Percentiles rank a stretch among this genome's conserved stretches.
These are phyloP conservation scores for Trametes sanguinea DNA, from an alignment of 768 basidiomycete genomes.

Conservation along the genomic window DNA sequence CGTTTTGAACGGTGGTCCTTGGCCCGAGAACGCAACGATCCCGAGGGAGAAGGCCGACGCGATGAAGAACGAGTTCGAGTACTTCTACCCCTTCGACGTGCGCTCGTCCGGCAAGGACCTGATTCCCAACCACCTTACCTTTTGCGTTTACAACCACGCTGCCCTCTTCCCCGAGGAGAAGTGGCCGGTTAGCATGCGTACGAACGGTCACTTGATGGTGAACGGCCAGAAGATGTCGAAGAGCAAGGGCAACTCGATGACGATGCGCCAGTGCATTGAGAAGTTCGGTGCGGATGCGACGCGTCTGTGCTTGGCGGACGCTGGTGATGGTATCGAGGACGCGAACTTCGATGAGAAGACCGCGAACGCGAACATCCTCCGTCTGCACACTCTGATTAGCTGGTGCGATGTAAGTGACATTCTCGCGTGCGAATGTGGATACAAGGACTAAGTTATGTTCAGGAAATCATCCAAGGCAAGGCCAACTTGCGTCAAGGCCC, in stretches of 20 bases:
- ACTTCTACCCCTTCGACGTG: conserved; percentile 98
- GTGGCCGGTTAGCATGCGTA: conserved; percentile 90
- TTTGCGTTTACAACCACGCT: conserved; percentile 93
- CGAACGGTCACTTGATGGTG: conserved; percentile 94
- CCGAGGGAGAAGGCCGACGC: conserved; percentile 76
- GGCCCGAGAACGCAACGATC: conserved; percentile 67
- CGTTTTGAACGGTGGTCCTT: conserved; percentile 77
- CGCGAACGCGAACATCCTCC: conserved; percentile 94
- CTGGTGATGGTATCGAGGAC: conserved; percentile 96
- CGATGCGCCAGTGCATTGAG: conserved; percentile 80
- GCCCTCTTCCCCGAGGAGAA: conserved; percentile 88
- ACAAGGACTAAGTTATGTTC: background rate
- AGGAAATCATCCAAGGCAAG: conserved; percentile 83
- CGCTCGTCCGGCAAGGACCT: conserved; percentile 98
- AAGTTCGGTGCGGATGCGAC: conserved; percentile 99
- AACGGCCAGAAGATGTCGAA: conserved; percentile 99
- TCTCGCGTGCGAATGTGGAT: background rate
- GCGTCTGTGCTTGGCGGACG: conserved; percentile 89
- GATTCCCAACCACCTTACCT: conserved; percentile 93
- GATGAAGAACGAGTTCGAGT: conserved; percentile 88
- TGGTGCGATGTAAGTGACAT: conserved; percentile 82
- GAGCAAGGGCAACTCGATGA: conserved; percentile 94
- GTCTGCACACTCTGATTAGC: conserved; percentile 83
- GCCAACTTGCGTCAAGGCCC: conserved; percentile 72
- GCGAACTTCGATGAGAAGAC: conserved; percentile 99